Evolutionary conservation across 2,329 filamentous ascomycete species (phyloP).

Genomic region (Aspergillus sp.): DNA sequence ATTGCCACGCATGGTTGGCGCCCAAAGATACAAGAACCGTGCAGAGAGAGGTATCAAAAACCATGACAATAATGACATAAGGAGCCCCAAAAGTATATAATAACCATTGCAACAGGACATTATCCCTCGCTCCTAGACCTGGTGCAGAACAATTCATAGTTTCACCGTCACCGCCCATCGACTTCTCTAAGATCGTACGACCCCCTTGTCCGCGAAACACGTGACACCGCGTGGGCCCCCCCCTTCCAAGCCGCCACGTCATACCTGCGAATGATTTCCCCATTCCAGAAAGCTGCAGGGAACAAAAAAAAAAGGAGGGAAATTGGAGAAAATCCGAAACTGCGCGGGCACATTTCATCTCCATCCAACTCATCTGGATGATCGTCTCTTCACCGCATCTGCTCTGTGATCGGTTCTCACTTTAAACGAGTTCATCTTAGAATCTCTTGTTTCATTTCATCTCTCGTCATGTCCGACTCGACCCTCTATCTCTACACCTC

Average conservation of each 20-base stretch:
- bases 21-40: not conserved
- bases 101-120: not conserved
- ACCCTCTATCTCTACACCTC: slow-evolving; percentile 94
- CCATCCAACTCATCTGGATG: not conserved
- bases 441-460: too few relatives aligned
- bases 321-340: not conserved
- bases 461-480: slow-evolving; percentile 45
- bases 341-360: not conserved
- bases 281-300: not conserved
- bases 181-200: too few relatives aligned
- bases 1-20: not conserved
- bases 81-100: not conserved
- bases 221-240: not conserved
- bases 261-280: not conserved
- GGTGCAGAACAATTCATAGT: not conserved
- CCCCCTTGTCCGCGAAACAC: not conserved
- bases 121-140: not conserved
- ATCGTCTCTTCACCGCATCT: slow-evolving; percentile 1
- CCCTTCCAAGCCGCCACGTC: not conserved
- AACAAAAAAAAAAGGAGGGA: not conserved
- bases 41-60: not conserved
- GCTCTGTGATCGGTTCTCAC: not conserved
- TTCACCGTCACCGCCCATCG: not conserved
- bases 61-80: not conserved
- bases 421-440: too few relatives aligned